A percentile compares a stretch with the other conserved stretches of the same genome.
These are phyloP conservation scores for Pichia sp. DNA, from an alignment of 1,139 yeast species.

Conservation along the genomic window DNA sequence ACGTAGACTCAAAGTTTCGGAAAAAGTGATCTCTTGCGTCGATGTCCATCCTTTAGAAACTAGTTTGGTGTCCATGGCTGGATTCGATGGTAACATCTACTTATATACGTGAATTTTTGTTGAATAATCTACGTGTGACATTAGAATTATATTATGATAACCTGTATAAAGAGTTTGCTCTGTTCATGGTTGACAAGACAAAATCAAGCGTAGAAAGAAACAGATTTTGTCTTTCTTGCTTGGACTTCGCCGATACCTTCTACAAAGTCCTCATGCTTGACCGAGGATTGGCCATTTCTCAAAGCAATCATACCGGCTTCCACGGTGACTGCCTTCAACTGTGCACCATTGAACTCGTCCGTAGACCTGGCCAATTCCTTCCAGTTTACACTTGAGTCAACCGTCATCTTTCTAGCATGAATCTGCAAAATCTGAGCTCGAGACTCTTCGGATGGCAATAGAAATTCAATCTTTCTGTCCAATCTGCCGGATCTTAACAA, in stretches of 20 bases:
- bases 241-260: slow-evolving; percentile 98
- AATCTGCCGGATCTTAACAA: slow-evolving; percentile 93
- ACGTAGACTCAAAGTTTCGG: slow-evolving; percentile 49
- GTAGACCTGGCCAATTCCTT: slow-evolving; percentile 96
- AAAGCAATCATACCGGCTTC: slow-evolving; percentile 99
- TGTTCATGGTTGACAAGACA: not conserved
- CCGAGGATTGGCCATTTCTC: slow-evolving; percentile 86
- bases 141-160: not conserved
- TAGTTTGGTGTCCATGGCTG: slow-evolving; percentile 65
- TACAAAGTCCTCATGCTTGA: slow-evolving; percentile 96
- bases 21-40: slow-evolving; percentile 54
- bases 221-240: slow-evolving; percentile 92
- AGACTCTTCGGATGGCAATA: slow-evolving; percentile 94
- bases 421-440: slow-evolving; percentile 94
- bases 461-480: slow-evolving; percentile 96
- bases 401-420: slow-evolving; percentile 94
- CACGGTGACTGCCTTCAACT: slow-evolving; percentile 94
- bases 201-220: slow-evolving; percentile 82
- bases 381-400: slow-evolving; percentile 94
- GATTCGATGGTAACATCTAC: slow-evolving; percentile 61
- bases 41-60: slow-evolving; percentile 71
- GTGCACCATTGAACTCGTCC: slow-evolving; percentile 98
- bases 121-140: not conserved
- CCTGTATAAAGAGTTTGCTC: not conserved
- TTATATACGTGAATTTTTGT: slow-evolving; percentile 47